Conservation (phyloP, 495 filamentous ascomycete species). For the Delitschia confertaspora region DNA sequence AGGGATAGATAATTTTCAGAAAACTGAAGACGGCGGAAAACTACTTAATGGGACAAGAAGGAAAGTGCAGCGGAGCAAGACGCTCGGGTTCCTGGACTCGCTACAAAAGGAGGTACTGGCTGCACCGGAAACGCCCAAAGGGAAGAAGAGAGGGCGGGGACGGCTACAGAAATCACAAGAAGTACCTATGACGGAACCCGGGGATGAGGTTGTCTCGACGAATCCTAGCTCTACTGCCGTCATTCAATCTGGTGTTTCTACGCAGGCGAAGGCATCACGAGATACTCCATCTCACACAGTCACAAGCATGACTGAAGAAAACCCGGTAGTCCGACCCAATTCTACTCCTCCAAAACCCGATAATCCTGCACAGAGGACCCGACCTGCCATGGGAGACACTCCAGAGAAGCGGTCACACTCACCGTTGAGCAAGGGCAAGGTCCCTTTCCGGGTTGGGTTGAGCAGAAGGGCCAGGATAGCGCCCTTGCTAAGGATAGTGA, state of each 20-base stretch:
- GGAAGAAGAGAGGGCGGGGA: slow-evolving; percentile 24
- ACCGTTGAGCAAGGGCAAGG: slow-evolving; percentile 49
- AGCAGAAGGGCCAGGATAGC: slow-evolving; percentile 58
- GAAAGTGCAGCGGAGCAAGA: slow-evolving; percentile 19
- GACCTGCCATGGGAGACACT: background rate
- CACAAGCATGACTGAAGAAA: background rate
- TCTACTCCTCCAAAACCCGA: background rate
- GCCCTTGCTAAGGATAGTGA: slow-evolving; percentile 55
- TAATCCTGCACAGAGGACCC: background rate
- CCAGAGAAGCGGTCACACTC: slow-evolving; percentile 26
- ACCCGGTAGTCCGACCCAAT: background rate
- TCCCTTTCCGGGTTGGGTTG: slow-evolving; percentile 56
- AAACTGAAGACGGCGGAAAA: background rate
- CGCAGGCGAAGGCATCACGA: background rate
- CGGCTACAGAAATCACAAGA: slow-evolving; percentile 15
- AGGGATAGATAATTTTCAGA: background rate
- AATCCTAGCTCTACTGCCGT: background rate
- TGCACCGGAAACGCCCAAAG: slow-evolving; percentile 2
- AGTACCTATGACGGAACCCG: background rate
- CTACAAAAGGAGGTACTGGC: background rate
- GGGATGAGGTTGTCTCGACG: background rate
- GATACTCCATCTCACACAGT: background rate
- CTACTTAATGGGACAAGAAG: background rate
- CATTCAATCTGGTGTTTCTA: background rate
- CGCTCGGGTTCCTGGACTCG: background rate